Base-by-base conservation (phyloP, 768 basidiomycete genomes). In the Pleurotus giganteus region DNA sequence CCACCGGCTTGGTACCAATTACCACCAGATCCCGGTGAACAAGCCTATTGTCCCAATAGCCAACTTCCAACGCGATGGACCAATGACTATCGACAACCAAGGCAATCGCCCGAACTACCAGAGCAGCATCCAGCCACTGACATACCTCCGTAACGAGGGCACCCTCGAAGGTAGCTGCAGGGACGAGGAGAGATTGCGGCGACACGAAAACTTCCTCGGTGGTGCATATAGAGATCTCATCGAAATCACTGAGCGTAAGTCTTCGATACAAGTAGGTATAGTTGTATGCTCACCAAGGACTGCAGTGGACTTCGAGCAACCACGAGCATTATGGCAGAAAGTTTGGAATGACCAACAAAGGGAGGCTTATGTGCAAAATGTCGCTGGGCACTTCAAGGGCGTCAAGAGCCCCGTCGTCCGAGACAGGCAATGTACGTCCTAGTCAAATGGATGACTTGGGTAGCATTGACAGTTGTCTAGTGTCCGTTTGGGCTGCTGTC, bases 31-130 rank as follows among this genome's bases (percentile, higher is more conserved):
- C 8, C 94, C 94, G 1, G 87, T 94, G 66, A 98, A 98, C 69
- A 78, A 84, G 4, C 88, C 93, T 1, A 66, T 88, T 46, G 75
- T 72, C 49, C 88, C 86, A 4, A 75, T 91, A 53, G 80, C 83
- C 58, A 94, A 96, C 82, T 96, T 95, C 89, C 93, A 96, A 73
- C 89, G 94, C 41, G 94, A 90, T 62, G 95, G 94, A 19, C 54
- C 71, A 6, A 78, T 74, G 71, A 74, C 83, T 1, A 83, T 84
- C 24, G 70, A 85, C 65, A 91, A 85, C 65, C 94, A 96, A 71
- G 94, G 92, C 58, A 67, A 75, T 56, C 81, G 91, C 21, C 92
- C 95, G 58, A 93, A 91, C 78, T 97, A 96, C 78, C 83, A 87
- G 74, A 89, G 87, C 72, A 80, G 79, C 46, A 81, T 94, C 66